Base-by-base conservation (phyloP, 2,329 filamentous ascomycete genomes). In the Aureobasidium uvarum region DNA sequence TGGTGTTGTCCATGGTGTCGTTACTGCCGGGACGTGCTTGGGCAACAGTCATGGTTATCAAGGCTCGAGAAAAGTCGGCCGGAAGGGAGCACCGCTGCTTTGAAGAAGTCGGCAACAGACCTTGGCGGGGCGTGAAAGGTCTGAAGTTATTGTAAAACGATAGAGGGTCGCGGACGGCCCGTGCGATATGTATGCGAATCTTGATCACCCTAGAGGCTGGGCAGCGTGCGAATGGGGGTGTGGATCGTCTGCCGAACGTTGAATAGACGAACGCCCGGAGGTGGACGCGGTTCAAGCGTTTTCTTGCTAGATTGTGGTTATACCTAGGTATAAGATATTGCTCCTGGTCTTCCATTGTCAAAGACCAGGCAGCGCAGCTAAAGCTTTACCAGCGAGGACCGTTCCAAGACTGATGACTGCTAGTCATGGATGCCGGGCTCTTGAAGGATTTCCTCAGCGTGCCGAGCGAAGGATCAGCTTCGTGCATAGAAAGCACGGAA, bases 1-100 rank as follows among this genome's bases (percentile, higher is more conserved):
- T 63, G 25, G 46, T 45, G 48, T 63, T 36, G 31, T 63, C 38
- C 60, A 63, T 63, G 48, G 60, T 50, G 45, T 62, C 33, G 58
- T 51, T 62, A 16, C 43, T 62, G n/a, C 45, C 41, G 25, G 45
- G 58, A 25, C 45, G 58, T 3, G 16, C n/a, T 51, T 62, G n/a
- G 33, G 58, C 16, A 14, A 62, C 33, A 39, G 45, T 41, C 58
- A 62, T 51, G 33, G 13, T 31, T 50, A 28, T 36, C 43, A 28
- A 39, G 8, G 14, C 45, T 39, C 20, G 45, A 41, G 18, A 28
- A 28, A 51, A 31, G 33, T 14, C 23, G 33, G n/a, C 18, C 31
- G 43, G 20, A 14, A 8, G 41, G 41, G 31, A 48, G 20, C 28
- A n/a, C 41, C 28, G 25, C 18, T 31, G 25, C 56, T 38, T 48